phyloP scores from a whole-genome alignment of 495 filamentous ascomycete species.

The Tuber melanosporum region DNA sequence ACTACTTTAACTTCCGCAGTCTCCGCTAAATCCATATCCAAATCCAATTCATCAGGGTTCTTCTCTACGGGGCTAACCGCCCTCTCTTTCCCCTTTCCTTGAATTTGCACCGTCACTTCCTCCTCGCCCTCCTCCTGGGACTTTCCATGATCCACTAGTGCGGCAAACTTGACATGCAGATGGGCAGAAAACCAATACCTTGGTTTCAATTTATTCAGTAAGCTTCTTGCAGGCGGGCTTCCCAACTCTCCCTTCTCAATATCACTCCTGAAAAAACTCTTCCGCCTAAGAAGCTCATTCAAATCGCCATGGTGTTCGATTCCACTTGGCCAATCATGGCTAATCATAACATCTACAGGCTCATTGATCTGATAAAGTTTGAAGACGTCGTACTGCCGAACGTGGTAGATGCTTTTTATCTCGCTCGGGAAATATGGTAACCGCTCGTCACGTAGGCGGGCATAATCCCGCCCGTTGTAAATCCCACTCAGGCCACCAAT shows the following conservation, averaged over 20 bases:
- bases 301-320: conserved; percentile 70
- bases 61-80: conserved; percentile 3
- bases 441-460: conserved; percentile 73
- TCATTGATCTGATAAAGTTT: conserved; percentile 79
- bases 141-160: conserved; percentile 56
- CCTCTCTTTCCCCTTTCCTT: background rate
- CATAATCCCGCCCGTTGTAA: conserved; percentile 81
- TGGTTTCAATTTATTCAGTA: conserved; percentile 74
- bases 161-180: conserved; percentile 77
- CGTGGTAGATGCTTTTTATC: conserved; percentile 72
- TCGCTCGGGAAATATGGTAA: conserved; percentile 72
- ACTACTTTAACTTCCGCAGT: conserved; percentile 18
- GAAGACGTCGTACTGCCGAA: conserved; percentile 80
- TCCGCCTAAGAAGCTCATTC: conserved; percentile 57
- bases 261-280: conserved; percentile 66
- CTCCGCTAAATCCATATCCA: conserved; percentile 25
- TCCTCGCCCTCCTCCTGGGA: conserved; percentile 39
- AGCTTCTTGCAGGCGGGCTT: conserved; percentile 65
- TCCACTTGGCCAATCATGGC: conserved; percentile 87
- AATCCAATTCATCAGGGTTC: conserved; percentile 36
- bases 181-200: conserved; percentile 92
- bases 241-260: conserved; percentile 67
- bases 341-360: conserved; percentile 81
- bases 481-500: conserved; percentile 91
- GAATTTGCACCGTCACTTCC: background rate